These are phyloP conservation scores for Tephrocybe sp. DNA, from an alignment of 768 basidiomycete genomes.

Conservation along the genomic window DNA sequence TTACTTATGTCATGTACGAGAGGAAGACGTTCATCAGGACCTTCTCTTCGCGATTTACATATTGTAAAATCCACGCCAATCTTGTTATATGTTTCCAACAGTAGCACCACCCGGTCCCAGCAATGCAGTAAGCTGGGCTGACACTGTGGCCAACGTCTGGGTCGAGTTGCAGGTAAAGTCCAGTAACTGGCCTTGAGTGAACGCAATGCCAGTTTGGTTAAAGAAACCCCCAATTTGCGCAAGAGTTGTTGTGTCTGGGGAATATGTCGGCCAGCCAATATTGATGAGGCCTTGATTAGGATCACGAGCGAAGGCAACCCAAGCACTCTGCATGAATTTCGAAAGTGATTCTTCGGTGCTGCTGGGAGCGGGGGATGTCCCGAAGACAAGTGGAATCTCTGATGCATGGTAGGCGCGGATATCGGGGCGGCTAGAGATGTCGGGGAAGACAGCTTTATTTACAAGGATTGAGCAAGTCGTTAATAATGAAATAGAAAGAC, in stretches of 20 bases:
- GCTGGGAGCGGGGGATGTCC: constrained; percentile 28
- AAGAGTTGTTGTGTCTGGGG: constrained; percentile 18
- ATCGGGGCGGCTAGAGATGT: constrained; percentile 32
- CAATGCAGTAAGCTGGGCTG: constrained; percentile 12
- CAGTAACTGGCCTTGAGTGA: constrained; percentile 17
- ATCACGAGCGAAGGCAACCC: constrained; percentile 45
- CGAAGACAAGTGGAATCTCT: constrained; percentile 40
- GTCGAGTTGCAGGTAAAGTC: constrained; percentile 14
- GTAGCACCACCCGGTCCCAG: background rate
- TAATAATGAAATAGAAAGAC: constrained; percentile 6
- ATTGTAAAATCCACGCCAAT: too few relatives aligned
- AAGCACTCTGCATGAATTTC: constrained; percentile 36
- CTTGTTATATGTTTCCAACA: too few relatives aligned
- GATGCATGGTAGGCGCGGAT: constrained; percentile 38
- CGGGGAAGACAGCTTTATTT: constrained; percentile 38
- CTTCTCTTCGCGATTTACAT: too few relatives aligned
- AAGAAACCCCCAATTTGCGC: constrained; percentile 17
- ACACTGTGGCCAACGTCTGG: background rate
- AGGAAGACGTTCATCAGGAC: too few relatives aligned
- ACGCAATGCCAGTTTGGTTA: constrained; percentile 14
- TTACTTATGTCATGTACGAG: too few relatives aligned
- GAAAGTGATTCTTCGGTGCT: constrained; percentile 26
- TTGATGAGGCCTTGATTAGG: constrained; percentile 28
- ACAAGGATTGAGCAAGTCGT: too few relatives aligned
- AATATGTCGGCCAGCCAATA: constrained; percentile 27